Base-by-base conservation (phyloP, 768 basidiomycete genomes). In the Russula compacta region DNA sequence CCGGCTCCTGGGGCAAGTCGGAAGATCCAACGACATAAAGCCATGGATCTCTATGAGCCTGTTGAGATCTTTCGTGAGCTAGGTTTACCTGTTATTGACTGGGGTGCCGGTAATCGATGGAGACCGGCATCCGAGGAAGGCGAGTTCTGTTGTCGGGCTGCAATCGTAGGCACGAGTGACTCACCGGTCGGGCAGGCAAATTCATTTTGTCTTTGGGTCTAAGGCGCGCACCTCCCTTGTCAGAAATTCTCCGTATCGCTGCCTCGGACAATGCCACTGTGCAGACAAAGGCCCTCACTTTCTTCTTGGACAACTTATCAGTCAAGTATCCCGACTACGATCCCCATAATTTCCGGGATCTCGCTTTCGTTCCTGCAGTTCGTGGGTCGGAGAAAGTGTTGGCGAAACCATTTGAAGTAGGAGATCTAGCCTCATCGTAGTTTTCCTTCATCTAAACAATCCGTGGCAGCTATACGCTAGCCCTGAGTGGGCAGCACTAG, bases 31-130 rank as follows among this genome's bases (percentile, higher is more conserved):
- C 76, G 91, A 21, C 81, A 77, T 67, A 83, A 77, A 44, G 89
- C 92, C 0, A 74, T 78, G 38, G 83, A 91, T 57, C 77, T 99
- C 5, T 98, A 95, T 67, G 95, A 98, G 69, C 95, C 97, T 1
- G 64, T 78, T 1, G 85, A 86, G 39, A 75, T 79, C 3, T 83
- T 94, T 57, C 80, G 91, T 14, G 77, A 81, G 52, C 74, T 98
- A 6, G 81, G 82, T 8, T 73, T 98, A 24, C 92, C 95, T 4
- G 70, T 97, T 3, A 77, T 98, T 46, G 92, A 93, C 66, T 99
- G 95, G 95, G 87, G 88, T 1, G 76, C 76, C 32, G 77, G 84
- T 60, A 74, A 75, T 1, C 93, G 87, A 70, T 99, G 95, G 95
- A 80, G 81, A 60, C 72, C 78, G 5, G 81, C 79, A 10, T 92